Evolutionary conservation across 169 alveolate genomes (phyloP), one percentile per base, ranked within the genome.

Genomic region (Besnoitia besnoiti): DNA sequence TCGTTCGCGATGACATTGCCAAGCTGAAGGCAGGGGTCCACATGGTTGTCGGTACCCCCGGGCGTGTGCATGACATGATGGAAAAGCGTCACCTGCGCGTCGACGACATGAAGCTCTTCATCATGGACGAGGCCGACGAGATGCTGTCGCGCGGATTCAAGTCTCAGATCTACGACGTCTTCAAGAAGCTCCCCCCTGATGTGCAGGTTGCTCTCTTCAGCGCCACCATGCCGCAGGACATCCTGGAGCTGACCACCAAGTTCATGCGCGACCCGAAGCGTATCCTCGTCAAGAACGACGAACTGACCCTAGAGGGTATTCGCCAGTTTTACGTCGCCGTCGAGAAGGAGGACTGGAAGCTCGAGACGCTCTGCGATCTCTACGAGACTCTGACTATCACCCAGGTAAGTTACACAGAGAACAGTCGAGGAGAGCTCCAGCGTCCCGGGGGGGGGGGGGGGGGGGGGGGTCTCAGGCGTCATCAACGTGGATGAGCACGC

Each of bases 11-110:
- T 77, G 99, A 99, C 93, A 98, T 98, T 89, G 97, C 97, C 94
- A 97, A 96, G 82, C 97, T 99, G 85, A 97, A 97, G 94, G 98
- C 97, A 67, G 99, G 99, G 27, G 99, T 98, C n/a, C 99, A 99
- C 96, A 97, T 99, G 92, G 99, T 99, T 21, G 99, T 99, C 75
- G 99, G 99, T 7, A 99, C 99, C 39, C 99, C 99, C 24, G 99
- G 99, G 30, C 98, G 99, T 94, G 99, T 99, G 50, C 96, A 95
- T 91, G 99, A 99, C 94, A 98, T 99, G 99, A 97, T 99, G 91
- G 98, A 97, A 76, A 89, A 85, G 62, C 50, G 85, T 19, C 91
- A 77, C 55, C 79, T 98, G 24, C 89, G 94, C 84, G 97, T 97
- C 47, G 99, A 98, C 77, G 97, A 98, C 96, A 96, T 99, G 95